Conservation (phyloP, 306 rosid species). For the Quercus variabilis region DNA sequence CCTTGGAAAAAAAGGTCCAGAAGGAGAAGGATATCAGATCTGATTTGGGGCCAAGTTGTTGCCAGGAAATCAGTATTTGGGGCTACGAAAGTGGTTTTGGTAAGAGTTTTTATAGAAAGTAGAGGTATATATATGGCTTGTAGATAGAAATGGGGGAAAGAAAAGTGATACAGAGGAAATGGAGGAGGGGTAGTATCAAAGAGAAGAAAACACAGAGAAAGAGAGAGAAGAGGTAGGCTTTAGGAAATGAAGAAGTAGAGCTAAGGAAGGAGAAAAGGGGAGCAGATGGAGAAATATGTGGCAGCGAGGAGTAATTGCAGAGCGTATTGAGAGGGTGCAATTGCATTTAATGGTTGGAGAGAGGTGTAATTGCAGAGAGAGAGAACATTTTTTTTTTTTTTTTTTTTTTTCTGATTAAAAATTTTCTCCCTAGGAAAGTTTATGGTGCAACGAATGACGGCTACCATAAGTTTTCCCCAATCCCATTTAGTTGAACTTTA, state of each 20-base stretch:
- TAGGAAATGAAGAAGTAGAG: conserved; percentile 26
- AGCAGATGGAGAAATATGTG: conserved; percentile 46
- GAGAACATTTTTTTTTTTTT: conserved; percentile 10
- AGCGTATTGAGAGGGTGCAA: conserved; percentile 98
- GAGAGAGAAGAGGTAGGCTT: background rate
- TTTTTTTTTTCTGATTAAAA: background rate
- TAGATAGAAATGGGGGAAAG: conserved; percentile 11
- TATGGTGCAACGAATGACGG: conserved; percentile 59
- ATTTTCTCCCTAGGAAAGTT: conserved; percentile 21
- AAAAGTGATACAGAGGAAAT: background rate
- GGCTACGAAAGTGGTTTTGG: conserved; percentile 16
- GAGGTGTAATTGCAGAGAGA: conserved; percentile 62
- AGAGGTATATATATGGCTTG: background rate
- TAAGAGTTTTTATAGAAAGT: conserved; percentile 8
- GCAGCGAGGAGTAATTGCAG: conserved; percentile 89
- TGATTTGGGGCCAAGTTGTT: conserved; percentile 10
- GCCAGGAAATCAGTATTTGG: conserved; percentile 10
- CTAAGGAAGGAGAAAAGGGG: conserved; percentile 32
- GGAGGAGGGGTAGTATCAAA: conserved; percentile 2
- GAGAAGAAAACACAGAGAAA: background rate
- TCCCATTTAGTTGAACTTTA: background rate
- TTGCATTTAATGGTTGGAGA: conserved; percentile 86
- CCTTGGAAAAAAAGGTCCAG: background rate
- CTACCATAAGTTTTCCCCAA: conserved; percentile 31
- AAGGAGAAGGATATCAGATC: conserved; percentile 35